phyloP scores from a whole-genome alignment of 192 early-diverging fungal species.

The Backusella australiensis region DNA sequence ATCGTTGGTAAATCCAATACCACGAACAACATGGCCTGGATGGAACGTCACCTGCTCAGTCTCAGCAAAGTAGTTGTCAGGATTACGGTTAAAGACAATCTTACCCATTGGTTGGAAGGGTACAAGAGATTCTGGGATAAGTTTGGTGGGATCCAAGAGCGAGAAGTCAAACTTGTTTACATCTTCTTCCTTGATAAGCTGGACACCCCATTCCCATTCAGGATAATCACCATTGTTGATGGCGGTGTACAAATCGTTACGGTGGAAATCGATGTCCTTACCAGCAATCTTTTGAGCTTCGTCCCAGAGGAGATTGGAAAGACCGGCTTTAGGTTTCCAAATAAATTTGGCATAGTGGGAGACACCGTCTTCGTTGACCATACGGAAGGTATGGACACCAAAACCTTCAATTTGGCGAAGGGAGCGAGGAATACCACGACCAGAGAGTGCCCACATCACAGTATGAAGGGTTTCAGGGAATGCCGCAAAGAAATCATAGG shows the following conservation, averaged over 20 bases:
- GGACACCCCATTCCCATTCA: conserved; percentile 44
- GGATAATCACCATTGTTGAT: conserved; percentile 40
- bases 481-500: conserved; percentile 40
- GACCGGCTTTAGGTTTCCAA: conserved; percentile 40
- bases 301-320: conserved; percentile 31
- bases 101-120: conserved; percentile 40
- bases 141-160: conserved; percentile 46
- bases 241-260: conserved; percentile 38
- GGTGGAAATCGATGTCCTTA: conserved; percentile 43
- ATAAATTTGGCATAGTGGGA: conserved; percentile 43
- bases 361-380: conserved; percentile 42
- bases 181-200: conserved; percentile 35
- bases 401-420: conserved; percentile 44
- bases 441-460: conserved; percentile 40
- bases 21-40: conserved; percentile 39
- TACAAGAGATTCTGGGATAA: conserved; percentile 44
- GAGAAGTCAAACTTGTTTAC: conserved; percentile 39
- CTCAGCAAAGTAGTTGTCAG: conserved; percentile 46
- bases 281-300: conserved; percentile 42
- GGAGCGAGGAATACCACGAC: conserved; percentile 40
- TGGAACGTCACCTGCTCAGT: conserved; percentile 47
- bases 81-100: conserved; percentile 43
- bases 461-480: conserved; percentile 40
- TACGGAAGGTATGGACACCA: conserved; percentile 45
- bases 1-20: conserved; percentile 44